Evolutionary conservation across 2,329 filamentous ascomycete species (phyloP).

Genomic region (Fusarium mexicanum): DNA sequence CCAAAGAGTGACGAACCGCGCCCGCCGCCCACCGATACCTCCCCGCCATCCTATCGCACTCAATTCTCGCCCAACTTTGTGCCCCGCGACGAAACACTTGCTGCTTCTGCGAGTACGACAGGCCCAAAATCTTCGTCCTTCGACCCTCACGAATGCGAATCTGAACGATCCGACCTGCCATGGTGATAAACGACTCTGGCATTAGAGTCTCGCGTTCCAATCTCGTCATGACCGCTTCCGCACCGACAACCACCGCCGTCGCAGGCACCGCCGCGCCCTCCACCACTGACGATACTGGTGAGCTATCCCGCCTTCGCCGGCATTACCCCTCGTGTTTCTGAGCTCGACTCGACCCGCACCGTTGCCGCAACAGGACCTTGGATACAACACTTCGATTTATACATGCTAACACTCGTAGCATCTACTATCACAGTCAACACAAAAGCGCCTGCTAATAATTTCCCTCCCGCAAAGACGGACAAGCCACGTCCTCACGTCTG

Average conservation of each 20-base stretch:
- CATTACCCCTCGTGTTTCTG: slow-evolving; percentile 49
- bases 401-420: slow-evolving; percentile 51
- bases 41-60: slow-evolving; percentile 39
- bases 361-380: slow-evolving; percentile 18
- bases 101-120: slow-evolving; percentile 20
- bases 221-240: slow-evolving; percentile 51
- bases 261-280: slow-evolving; percentile 42
- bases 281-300: slow-evolving; percentile 54
- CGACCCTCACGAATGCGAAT: slow-evolving; percentile 15
- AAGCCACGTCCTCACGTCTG: slow-evolving; percentile 97
- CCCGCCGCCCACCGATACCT: slow-evolving; percentile 34
- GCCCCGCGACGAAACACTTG: slow-evolving; percentile 39
- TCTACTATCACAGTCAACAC: slow-evolving; percentile 64
- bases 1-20: slow-evolving; percentile 27
- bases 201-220: slow-evolving; percentile 50
- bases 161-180: slow-evolving; percentile 38
- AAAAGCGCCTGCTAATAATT: slow-evolving; percentile 54
- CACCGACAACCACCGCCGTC: slow-evolving; percentile 45
- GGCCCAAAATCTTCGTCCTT: slow-evolving; percentile 1
- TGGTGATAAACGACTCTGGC: slow-evolving; percentile 55
- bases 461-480: slow-evolving; percentile 92
- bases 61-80: slow-evolving; percentile 37
- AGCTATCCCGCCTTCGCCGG: slow-evolving; percentile 45
- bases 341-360: slow-evolving; percentile 33
- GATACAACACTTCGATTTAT: slow-evolving; percentile 26